These are phyloP conservation scores for Penicillium ochrochloron DNA, from an alignment of 495 filamentous ascomycete species.

Conservation along the genomic window DNA sequence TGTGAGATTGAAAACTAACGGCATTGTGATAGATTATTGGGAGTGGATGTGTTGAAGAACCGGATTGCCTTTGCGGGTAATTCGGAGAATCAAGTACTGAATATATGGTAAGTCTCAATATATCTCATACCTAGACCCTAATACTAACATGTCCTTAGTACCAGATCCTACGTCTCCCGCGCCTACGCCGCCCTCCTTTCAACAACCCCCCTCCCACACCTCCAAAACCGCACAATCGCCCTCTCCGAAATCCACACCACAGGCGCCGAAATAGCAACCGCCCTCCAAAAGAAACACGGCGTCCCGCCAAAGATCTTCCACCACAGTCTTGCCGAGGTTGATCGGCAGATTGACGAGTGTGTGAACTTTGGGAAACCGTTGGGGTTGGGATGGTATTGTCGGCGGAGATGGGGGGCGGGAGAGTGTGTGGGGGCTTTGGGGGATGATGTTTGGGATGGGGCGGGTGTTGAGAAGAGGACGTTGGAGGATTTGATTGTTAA, in stretches of 20 bases:
- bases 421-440: conserved; percentile 15
- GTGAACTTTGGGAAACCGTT: conserved; percentile 10
- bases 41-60: conserved; percentile 23
- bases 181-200: conserved; percentile 25
- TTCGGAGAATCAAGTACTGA: conserved; percentile 6
- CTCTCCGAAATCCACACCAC: conserved; percentile 25
- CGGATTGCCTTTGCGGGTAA: conserved; percentile 23
- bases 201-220: conserved; percentile 24
- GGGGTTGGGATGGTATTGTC: conserved; percentile 21
- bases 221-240: conserved; percentile 18
- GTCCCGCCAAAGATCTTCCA: conserved; percentile 12
- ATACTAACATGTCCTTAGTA: too few species aligned
- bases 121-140: too few species aligned
- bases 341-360: conserved; percentile 11
- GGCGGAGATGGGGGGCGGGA: conserved; percentile 28
- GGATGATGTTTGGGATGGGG: conserved; percentile 12
- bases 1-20: background rate
- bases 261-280: conserved; percentile 21
- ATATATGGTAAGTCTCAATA: conserved; percentile 25
- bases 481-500: conserved; percentile 14
- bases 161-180: conserved; percentile 25
- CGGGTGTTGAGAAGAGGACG: conserved; percentile 4
- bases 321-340: conserved; percentile 18
- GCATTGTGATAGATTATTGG: conserved; percentile 14
- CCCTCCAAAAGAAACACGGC: conserved; percentile 16